These are phyloP conservation scores for Hymenoscyphus scutula DNA, from an alignment of 2,329 filamentous ascomycete species.

Conservation along the genomic window DNA sequence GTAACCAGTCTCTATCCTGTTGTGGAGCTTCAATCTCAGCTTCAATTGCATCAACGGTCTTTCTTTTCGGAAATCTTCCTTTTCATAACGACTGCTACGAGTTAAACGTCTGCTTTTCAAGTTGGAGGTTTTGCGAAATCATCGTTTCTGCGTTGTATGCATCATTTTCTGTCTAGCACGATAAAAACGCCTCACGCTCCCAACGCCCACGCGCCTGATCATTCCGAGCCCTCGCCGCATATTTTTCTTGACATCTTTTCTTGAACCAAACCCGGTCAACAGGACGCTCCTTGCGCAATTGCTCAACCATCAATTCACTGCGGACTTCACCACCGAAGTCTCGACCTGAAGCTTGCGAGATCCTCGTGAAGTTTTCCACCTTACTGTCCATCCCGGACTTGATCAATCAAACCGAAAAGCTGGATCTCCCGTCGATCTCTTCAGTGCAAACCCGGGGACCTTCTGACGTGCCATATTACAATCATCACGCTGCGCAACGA, in stretches of 20 bases:
- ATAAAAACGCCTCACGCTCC: conserved; percentile 22
- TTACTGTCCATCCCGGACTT: conserved; percentile 35
- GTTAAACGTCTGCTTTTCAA: conserved; percentile 40
- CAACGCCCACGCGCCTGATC: conserved; percentile 2
- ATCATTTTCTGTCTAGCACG: conserved; percentile 29
- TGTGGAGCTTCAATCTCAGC: conserved; percentile 37
- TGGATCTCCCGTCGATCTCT: conserved; percentile 88
- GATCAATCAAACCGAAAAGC: conserved; percentile 69
- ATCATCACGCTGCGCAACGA: conserved; percentile 61
- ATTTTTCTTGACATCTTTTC: conserved; percentile 2
- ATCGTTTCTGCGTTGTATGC: conserved; percentile 31
- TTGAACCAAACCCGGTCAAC: background rate
- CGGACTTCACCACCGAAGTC: conserved; percentile 7
- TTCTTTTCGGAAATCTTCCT: conserved; percentile 30
- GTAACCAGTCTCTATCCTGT: conserved; percentile 33
- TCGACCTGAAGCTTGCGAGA: conserved; percentile 18
- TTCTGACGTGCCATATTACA: conserved; percentile 69
- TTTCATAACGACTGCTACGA: conserved; percentile 44
- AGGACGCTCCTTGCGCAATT: background rate
- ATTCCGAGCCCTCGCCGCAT: conserved; percentile 1
- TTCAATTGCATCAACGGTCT: conserved; percentile 37
- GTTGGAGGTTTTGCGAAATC: conserved; percentile 32
- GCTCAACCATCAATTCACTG: conserved; percentile 8
- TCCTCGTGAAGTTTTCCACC: conserved; percentile 29
- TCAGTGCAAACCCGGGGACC: conserved; percentile 78